Conservation (phyloP, 2,329 filamentous ascomycete genomes). For the Colletotrichum tofieldiae region DNA sequence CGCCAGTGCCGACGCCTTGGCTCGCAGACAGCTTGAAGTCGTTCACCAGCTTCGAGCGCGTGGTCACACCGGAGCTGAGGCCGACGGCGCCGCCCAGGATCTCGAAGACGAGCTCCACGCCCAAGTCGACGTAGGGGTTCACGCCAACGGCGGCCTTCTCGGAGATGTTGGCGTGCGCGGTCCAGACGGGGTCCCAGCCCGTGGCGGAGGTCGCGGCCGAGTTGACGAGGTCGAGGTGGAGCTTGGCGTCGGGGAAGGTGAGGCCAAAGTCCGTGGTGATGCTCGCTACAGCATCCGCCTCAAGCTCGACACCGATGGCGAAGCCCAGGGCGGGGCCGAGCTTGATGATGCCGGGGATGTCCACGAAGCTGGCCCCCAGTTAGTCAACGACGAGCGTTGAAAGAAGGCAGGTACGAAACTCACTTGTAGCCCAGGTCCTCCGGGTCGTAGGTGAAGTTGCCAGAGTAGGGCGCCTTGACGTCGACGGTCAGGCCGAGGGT, state of each 20-base stretch:
- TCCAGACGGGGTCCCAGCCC: slow-evolving; percentile 51
- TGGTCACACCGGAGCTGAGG: slow-evolving; percentile 48
- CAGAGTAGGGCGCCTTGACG: slow-evolving; percentile 41
- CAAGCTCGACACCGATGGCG: slow-evolving; percentile 41
- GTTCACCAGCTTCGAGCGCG: slow-evolving; percentile 48
- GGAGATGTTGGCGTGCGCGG: slow-evolving; percentile 48
- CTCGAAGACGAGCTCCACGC: slow-evolving; percentile 45
- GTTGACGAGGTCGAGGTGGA: slow-evolving; percentile 51
- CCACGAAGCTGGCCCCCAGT: slow-evolving; percentile 34
- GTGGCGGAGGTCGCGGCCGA: slow-evolving; percentile 46
- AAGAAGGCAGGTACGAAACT: background rate
- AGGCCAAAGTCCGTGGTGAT: slow-evolving; percentile 45
- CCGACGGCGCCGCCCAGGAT: slow-evolving; percentile 48
- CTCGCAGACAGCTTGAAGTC: slow-evolving; percentile 45
- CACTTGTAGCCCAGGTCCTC: slow-evolving; percentile 41
- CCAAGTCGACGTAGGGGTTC: slow-evolving; percentile 47
- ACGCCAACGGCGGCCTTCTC: slow-evolving; percentile 45
- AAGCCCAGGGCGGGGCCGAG: slow-evolving; percentile 41
- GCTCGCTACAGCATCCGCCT: slow-evolving; percentile 33
- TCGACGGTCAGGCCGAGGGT: slow-evolving; percentile 44
- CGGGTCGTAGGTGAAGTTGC: slow-evolving; percentile 43
- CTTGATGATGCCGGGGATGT: slow-evolving; percentile 41
- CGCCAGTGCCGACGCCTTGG: slow-evolving; percentile 42
- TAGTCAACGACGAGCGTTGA: background rate
- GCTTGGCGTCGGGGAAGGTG: slow-evolving; percentile 45